These are phyloP conservation scores for Handroanthus guayacan DNA, from an alignment of 257 asterid species.

Conservation along the genomic window DNA sequence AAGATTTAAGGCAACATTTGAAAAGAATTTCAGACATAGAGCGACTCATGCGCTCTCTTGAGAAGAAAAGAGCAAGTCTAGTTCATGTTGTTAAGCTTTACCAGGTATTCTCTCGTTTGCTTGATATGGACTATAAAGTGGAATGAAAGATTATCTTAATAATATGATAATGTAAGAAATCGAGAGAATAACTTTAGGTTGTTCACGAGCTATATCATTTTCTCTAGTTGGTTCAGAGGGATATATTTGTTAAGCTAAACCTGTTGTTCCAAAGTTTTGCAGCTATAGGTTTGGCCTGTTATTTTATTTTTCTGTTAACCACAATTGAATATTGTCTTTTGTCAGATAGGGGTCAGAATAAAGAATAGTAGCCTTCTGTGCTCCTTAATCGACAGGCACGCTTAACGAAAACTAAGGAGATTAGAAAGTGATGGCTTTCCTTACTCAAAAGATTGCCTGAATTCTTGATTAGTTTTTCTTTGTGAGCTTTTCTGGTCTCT, in stretches of 20 bases:
- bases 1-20: conserved; percentile 89
- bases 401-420: background rate
- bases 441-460: background rate
- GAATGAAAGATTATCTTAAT: background rate
- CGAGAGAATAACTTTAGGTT: background rate
- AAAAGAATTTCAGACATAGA: conserved; percentile 94
- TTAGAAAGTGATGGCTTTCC: conserved; percentile 1
- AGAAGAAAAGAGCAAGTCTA: conserved; percentile 76
- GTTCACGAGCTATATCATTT: conserved; percentile 15
- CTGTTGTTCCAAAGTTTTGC: background rate
- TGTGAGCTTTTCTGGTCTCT: background rate
- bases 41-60: conserved; percentile 76
- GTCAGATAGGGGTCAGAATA: background rate
- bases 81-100: conserved; percentile 93
- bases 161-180: background rate
- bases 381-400: background rate
- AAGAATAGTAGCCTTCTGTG: background rate
- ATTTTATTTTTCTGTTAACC: background rate
- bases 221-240: conserved; percentile 11
- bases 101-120: conserved; percentile 64
- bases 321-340: background rate
- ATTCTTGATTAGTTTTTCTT: conserved; percentile 22
- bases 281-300: background rate
- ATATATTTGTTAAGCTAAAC: conserved; percentile 9
- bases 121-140: conserved; percentile 21